Evolutionary conservation across 73 alveolate species (phyloP).

Genomic region (Paramecium sonneborni): DNA sequence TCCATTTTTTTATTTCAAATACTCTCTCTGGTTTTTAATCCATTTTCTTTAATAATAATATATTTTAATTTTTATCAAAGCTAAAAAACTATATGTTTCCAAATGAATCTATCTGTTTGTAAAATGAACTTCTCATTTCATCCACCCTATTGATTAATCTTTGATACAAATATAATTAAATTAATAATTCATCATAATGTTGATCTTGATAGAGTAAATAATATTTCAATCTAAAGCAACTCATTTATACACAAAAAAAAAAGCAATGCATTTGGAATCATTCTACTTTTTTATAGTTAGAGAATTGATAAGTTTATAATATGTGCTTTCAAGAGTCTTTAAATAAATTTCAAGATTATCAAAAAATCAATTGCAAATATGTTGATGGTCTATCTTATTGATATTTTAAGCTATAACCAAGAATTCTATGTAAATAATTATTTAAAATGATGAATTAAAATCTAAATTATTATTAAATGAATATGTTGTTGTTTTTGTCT

Average conservation of each 20-base stretch:
- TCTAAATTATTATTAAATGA: not conserved
- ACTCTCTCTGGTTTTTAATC: slow-evolving; percentile 69
- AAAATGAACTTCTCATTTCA: not conserved
- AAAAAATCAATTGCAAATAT: slow-evolving; percentile 11
- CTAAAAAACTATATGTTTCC: not conserved
- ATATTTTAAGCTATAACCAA: not conserved
- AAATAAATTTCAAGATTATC: not conserved
- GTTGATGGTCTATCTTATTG: not conserved
- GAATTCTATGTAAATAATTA: not conserved
- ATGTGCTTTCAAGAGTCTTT: not conserved
- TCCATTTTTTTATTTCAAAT: slow-evolving; percentile 92
- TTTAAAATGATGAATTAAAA: not conserved
- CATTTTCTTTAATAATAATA: not conserved
- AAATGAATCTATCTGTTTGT: not conserved
- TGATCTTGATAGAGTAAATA: not conserved
- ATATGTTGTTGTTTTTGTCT: not conserved
- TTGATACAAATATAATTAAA: not conserved
- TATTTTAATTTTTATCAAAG: not conserved
- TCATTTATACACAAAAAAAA: not conserved
- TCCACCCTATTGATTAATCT: not conserved
- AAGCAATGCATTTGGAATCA: slow-evolving; percentile 8
- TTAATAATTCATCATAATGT: not conserved
- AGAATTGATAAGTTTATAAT: not conserved
- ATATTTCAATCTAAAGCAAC: not conserved
- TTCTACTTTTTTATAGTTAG: not conserved